Conservation (phyloP, 768 basidiomycete genomes). For the Tephrocybe rancida region DNA sequence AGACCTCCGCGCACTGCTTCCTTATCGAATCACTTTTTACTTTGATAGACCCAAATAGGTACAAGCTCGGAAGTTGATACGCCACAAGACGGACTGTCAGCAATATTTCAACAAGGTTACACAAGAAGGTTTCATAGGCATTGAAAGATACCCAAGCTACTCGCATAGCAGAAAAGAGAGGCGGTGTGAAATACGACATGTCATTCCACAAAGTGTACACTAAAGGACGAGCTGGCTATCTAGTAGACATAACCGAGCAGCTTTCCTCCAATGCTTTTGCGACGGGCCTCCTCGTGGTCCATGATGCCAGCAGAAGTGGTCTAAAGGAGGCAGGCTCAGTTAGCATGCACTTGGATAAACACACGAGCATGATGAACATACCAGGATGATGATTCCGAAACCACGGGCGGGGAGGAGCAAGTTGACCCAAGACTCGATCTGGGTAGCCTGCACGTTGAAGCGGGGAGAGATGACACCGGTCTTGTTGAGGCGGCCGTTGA, state of each 20-base stretch:
- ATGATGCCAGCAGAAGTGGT: constrained; percentile 98
- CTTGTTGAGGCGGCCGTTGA: constrained; percentile 99
- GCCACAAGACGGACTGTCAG: too few species aligned
- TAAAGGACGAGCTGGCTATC: too few species aligned
- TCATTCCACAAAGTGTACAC: too few species aligned
- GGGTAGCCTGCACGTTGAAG: constrained; percentile 91
- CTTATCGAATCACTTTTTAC: too few species aligned
- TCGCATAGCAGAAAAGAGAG: too few species aligned
- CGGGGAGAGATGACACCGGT: constrained; percentile 99
- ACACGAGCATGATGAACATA: constrained; percentile 37
- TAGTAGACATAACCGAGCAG: constrained; percentile 93
- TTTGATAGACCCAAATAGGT: too few species aligned
- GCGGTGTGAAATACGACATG: too few species aligned
- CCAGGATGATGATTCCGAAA: constrained; percentile 95
- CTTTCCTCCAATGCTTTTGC: constrained; percentile 98
- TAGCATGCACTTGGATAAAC: neutral
- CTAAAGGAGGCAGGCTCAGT: constrained; percentile 34
- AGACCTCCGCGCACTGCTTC: too few species aligned
- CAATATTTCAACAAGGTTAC: too few species aligned
- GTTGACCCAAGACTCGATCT: constrained; percentile 98
- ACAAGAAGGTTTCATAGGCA: too few species aligned
- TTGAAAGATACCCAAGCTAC: too few species aligned
- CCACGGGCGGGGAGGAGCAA: constrained; percentile 93
- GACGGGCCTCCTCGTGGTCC: constrained; percentile 98
- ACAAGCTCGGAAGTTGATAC: too few species aligned